Base-by-base conservation (phyloP, 73 alveolate genomes). In the Blepharisma stoltei region DNA sequence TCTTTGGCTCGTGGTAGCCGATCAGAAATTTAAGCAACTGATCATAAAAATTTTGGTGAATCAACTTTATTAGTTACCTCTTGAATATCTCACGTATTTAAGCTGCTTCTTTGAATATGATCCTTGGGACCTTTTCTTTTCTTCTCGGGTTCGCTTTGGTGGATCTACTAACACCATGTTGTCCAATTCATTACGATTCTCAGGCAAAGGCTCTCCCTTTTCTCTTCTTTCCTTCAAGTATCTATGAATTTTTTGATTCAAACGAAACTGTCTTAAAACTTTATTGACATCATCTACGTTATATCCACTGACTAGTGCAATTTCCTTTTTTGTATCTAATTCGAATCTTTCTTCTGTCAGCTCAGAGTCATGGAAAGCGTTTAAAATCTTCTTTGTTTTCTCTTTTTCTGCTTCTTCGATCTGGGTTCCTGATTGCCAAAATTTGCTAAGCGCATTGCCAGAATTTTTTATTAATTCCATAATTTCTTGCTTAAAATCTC, bases 191-290 rank as follows among this genome's bases (percentile, higher is more conserved):
- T 81, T 81, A 54, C 70, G 78, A 18, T 79, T 82, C 54, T 81
- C 71, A 44, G 71, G 52, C 37, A 67, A 71, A 48, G 93, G 76
- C 11, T 88, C 75, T 67, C 88, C 90, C 80, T 91, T 88, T 75
- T 91, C 90, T 27, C 88, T 87, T 77, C 97, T 83, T 18, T 86
- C 54, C 83, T 90, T 86, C 76, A 88, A 95, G 5, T 93, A 89
- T 11, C 88, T 86, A 65, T 91, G 87, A 55, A 88, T 90, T 9
- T 89, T 82, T 81, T 81, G 80, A 71, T 87, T 92, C 76, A 92
- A 78, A 71, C 87, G 87, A 84, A 90, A 87, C 82, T 86, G 94
- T 66, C 87, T 94, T 65, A 87, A 92, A 6, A 90, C 93, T 70
- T 86, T 89, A 66, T 75, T 70, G 27, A 83, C 88, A 41, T 90